Evolutionary conservation across 352 stramenopile species (phyloP), one percentile per base, ranked within the genome.

Genomic region (Globisporangium sylvaticum): DNA sequence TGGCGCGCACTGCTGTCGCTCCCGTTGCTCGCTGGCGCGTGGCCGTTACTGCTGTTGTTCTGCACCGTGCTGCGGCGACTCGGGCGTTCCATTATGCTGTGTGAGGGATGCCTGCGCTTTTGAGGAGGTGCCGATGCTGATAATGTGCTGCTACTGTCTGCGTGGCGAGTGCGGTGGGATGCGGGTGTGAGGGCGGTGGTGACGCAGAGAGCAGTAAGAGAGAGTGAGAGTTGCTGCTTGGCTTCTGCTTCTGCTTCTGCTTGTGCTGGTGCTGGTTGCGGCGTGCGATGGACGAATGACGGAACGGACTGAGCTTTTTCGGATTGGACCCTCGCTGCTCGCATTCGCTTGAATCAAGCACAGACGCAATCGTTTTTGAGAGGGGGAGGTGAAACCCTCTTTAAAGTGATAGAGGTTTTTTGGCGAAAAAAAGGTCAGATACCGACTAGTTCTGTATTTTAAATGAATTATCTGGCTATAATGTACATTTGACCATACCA

Each of bases 21-120:
- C 39, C 64, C 70, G 46, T 68, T 72, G 68, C 72, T 74, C 27
- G 34, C 62, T 81, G 64, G 58, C 80, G 24, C n/a, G 32, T 66
- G 39, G 62, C 44, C 54, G 65, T 72, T 69, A 24, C 20, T 53
- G 31, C 34, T 64, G 20, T 53, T 69, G 59, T 65, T 74, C 59
- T 62, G 66, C 15, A 66, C 65, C 12, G 66, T 66, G 58, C 74
- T 81, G 62, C 78, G 79, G 61, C 83, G 81, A 48, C 71, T 91
- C 27, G 78, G 67, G 31, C 81, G 80, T 64, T 90, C 73, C 80
- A 87, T 89, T 12, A 20, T 44, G n/a, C 29, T 55, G 10, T 1
- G 15, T 58, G 3, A 7, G 12, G 18, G 20, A 10, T 60, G 55
- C 2, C 20, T 46, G 31, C 52, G 20, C 31, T 20, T 48, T 48